These are phyloP conservation scores for Sporothrix inflata DNA, from an alignment of 2,329 filamentous ascomycete species.

Conservation along the genomic window DNA sequence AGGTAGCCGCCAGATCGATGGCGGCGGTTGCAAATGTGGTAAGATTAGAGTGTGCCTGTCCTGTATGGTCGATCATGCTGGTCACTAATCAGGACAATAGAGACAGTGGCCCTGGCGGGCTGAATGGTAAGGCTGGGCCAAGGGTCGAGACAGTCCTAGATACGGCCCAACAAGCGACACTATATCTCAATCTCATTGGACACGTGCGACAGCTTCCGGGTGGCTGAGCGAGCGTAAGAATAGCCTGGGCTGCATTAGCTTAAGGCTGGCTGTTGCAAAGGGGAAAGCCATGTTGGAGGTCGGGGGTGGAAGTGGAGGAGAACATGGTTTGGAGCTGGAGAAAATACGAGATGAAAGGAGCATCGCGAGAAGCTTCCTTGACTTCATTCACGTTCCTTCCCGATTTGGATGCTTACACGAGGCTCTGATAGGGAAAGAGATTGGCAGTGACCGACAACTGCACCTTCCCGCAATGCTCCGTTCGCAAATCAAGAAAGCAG, in stretches of 20 bases:
- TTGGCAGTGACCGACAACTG: neutral
- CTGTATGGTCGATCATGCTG: neutral
- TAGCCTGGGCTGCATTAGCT: conserved; percentile 19
- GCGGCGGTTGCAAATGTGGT: neutral
- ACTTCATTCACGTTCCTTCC: conserved; percentile 5
- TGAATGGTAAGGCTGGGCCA: neutral
- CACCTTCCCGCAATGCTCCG: conserved; percentile 20
- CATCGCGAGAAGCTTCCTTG: conserved; percentile 1
- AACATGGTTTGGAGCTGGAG: neutral
- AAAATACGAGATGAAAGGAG: neutral
- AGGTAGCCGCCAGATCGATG: neutral
- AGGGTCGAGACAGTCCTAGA: neutral
- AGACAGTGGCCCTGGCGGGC: neutral
- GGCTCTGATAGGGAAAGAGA: neutral
- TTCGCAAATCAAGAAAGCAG: conserved; percentile 16
- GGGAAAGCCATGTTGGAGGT: neutral
- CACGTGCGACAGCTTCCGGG: conserved; percentile 1
- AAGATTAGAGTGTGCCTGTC: neutral
- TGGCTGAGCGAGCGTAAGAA: conserved; percentile 15
- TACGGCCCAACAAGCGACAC: neutral
- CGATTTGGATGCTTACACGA: conserved; percentile 19
- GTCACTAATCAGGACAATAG: neutral
- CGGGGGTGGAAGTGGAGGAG: neutral
- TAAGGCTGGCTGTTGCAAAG: conserved; percentile 7
- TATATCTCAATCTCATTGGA: conserved; percentile 11